Base-by-base conservation (phyloP, 1,284 basidiomycete genomes). In the Porogramme epimiltina region DNA sequence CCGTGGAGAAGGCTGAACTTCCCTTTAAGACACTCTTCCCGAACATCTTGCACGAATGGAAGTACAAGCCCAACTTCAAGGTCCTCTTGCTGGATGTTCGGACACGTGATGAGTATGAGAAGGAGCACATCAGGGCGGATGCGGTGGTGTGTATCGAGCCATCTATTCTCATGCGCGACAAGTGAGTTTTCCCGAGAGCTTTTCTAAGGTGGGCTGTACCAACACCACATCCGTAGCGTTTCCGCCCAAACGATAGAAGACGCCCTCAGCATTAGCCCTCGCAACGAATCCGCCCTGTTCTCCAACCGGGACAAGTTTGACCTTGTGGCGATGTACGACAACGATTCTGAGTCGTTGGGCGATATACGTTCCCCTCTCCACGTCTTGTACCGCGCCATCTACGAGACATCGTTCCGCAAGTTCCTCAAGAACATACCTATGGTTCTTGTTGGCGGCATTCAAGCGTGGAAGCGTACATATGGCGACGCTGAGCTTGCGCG, bases 141-240 rank as follows among this genome's bases (percentile, higher is more conserved):
- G 84, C 86, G 18, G 78, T 89, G 1, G 86, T 95, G 2, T 96
- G 93, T 71, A 79, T 98, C 33, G 95, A 98, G 68, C 92, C 93
- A 5, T 80, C 81, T 1, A 81, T 94, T 3, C 74, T 96, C 31
- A 66, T 76, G 52, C 80, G 91, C 37, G 73, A 82, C 51, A 81
- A 79, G 91, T 93, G 67, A 70, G 85, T 75, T 42, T 22, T 18
- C 26, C 16, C 13, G 20, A 31, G 6, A 8, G 28, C n/a, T 39
- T 40, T 41, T 16, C 34, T 20, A 19, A 18, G 5, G n/a, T 31
- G 2, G n/a, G n/a, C 6, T 19, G 15, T 0, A 19, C 3, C 31
- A 9, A 16, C 28, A 19, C 40, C 23, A 16, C 28, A 19, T 40
- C 23, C 39, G 42, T 64, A 94, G 92, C 37, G 76, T 94, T 55